These are phyloP conservation scores for Cryptosporidium bovis DNA, from an alignment of 169 alveolate species.

Conservation along the genomic window DNA sequence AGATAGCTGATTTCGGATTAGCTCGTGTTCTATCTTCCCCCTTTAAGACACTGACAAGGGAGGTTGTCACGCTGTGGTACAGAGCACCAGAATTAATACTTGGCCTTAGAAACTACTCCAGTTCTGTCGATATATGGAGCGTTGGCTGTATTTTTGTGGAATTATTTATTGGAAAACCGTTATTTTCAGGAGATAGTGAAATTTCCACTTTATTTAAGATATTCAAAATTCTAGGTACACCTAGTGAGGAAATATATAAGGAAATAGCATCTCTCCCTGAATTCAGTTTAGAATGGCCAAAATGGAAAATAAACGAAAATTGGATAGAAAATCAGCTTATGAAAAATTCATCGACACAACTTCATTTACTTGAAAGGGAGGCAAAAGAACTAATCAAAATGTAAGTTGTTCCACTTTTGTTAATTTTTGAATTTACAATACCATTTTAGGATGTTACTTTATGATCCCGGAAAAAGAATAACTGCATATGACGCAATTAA, in stretches of 20 bases:
- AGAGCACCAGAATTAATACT: conserved; percentile 97
- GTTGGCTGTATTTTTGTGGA: conserved; percentile 95
- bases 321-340: conserved; percentile 59
- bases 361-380: conserved; percentile 11
- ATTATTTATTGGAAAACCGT: conserved; percentile 86
- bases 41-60: conserved; percentile 91
- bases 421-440: background rate
- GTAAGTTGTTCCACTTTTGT: conserved; percentile 39
- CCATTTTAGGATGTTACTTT: conserved; percentile 57
- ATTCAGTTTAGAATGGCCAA: conserved; percentile 60
- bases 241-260: conserved; percentile 77
- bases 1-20: conserved; percentile 93
- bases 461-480: conserved; percentile 70
- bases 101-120: conserved; percentile 93
- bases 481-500: conserved; percentile 57
- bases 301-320: conserved; percentile 60
- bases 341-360: conserved; percentile 20
- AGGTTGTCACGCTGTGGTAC: conserved; percentile 97
- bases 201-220: conserved; percentile 88
- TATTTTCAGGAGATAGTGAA: conserved; percentile 90
- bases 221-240: conserved; percentile 92
- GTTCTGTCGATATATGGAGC: conserved; percentile 97
- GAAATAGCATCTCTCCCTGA: conserved; percentile 54
- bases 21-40: conserved; percentile 80
- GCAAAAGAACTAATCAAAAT: conserved; percentile 52